Percentiles rank a stretch among this genome's conserved stretches.
Conservation (phyloP, 495 filamentous ascomycete species). For the Massariosphaeria phaeospora region DNA sequence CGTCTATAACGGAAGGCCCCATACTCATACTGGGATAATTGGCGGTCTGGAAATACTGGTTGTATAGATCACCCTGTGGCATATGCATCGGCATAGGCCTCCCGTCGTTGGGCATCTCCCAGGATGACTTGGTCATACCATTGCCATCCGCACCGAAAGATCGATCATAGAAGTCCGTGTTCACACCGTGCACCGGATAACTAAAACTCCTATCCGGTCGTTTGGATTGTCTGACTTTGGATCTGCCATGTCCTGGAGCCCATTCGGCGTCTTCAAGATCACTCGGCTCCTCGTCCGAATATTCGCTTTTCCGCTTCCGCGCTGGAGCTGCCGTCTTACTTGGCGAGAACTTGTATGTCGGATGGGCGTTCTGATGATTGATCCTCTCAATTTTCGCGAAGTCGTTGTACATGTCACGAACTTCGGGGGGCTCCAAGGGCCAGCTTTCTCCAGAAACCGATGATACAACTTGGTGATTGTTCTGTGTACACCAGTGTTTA, state of each 20-base stretch:
- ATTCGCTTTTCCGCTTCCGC: slow-evolving; percentile 50
- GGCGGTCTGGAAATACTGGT: slow-evolving; percentile 56
- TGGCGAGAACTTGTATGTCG: slow-evolving; percentile 92
- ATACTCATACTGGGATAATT: slow-evolving; percentile 23
- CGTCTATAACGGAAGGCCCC: slow-evolving; percentile 24
- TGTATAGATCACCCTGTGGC: slow-evolving; percentile 46
- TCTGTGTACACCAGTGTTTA: slow-evolving; percentile 75
- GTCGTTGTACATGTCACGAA: slow-evolving; percentile 74
- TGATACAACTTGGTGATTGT: slow-evolving; percentile 94
- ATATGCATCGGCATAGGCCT: slow-evolving; percentile 54
- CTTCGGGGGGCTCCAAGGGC: slow-evolving; percentile 66
- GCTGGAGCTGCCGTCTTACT: slow-evolving; percentile 55
- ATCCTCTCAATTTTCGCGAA: slow-evolving; percentile 75
- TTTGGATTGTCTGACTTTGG: slow-evolving; percentile 2
- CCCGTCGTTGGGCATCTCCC: slow-evolving; percentile 58
- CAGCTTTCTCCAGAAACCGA: slow-evolving; percentile 78
- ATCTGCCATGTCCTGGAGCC: slow-evolving; percentile 26
- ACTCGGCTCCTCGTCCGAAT: slow-evolving; percentile 30
- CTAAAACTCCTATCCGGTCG: slow-evolving; percentile 3
- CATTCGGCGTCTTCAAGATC: slow-evolving; percentile 37
- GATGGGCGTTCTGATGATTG: slow-evolving; percentile 82
- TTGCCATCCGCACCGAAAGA: slow-evolving; percentile 20
- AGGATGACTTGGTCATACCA: slow-evolving; percentile 50
- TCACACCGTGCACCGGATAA: slow-evolving; percentile 14
- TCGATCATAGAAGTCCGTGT: slow-evolving; percentile 3